Evolutionary conservation across 2,329 filamentous ascomycete genomes (phyloP), one percentile per base, ranked within the genome.

Genomic region (Trichophyton verrucosum): DNA sequence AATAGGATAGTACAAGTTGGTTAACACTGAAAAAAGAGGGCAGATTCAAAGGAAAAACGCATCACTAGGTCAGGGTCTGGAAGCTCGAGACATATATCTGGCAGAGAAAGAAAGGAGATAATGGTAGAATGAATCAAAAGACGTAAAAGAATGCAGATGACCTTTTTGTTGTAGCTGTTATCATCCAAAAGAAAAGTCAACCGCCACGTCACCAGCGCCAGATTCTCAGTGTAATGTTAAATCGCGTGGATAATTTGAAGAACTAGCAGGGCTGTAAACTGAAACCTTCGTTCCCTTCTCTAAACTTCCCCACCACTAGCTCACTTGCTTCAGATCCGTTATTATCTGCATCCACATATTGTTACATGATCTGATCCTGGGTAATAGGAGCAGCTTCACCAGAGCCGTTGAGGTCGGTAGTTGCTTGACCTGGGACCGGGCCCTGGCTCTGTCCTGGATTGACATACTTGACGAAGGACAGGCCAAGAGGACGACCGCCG

Each of bases 351-450:
- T 22, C 49, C 49, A 17, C 20, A 47, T 53, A 22, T 4, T 33
- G 49, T 78, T 78, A 97, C 91, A 97, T 96, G 76, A 97, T 96
- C 79, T 97, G 91, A 72, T 97, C 92, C 76, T 97, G 94, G n/a
- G 91, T 95, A 71, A 95, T 77, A 63, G 86, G 87, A 58, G 80
- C 75, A 20, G 53, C 46, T 4, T 61, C 61, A 27, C 80, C 78
- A 44, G 77, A 83, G 65, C 88, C 83, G 64, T 90, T 85, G 38
- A 86, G 89, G 66, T 96, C 91, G 90, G 96, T 96, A 64, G 76
- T 78, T 20, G 74, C 77, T 53, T 30, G 49, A 24, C 74, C 77
- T 53, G 24, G 49, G 49, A 7, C 49, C 13, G 11, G 49, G 51
- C 77, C 77, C 57, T 80, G 80, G 46, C 83, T 81, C 57, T 80